A percentile compares a stretch with the other conserved stretches of the same genome.
Conservation (phyloP, 805 yeast genomes). For the Sugiyamaella mastotermitis region DNA sequence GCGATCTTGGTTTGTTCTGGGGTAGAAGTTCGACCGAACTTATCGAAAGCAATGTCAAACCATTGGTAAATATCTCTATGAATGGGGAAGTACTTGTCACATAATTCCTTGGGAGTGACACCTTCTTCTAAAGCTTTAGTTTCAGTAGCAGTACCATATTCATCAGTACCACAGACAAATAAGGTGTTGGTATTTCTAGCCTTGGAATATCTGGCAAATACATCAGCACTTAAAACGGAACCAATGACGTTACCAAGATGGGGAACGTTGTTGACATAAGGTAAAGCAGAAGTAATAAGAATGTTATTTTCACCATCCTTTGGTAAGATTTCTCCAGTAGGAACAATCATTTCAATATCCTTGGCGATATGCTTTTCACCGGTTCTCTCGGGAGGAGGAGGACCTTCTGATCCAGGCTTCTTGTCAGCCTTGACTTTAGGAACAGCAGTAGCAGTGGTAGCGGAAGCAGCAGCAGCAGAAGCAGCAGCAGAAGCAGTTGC, state of each 20-base stretch:
- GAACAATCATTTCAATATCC: slow-evolving; percentile 11
- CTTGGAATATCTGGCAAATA: slow-evolving; percentile 83
- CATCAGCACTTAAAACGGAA: slow-evolving; percentile 90
- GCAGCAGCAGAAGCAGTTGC: slow-evolving; percentile 9
- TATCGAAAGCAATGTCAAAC: slow-evolving; percentile 93
- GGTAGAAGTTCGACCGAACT: slow-evolving; percentile 96
- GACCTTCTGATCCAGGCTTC: slow-evolving; percentile 35
- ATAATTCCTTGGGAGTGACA: slow-evolving; percentile 79
- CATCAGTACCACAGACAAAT: slow-evolving; percentile 95
- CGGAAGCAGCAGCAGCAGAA: slow-evolving; percentile 9
- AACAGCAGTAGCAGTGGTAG: slow-evolving; percentile 33
- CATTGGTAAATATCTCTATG: slow-evolving; percentile 92
- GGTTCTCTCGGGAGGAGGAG: slow-evolving; percentile 35
- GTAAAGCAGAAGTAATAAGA: slow-evolving; percentile 90
- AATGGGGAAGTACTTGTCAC: slow-evolving; percentile 82
- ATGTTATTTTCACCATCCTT: slow-evolving; percentile 69
- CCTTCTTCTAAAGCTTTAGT: slow-evolving; percentile 95
- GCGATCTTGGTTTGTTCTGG: slow-evolving; percentile 88
- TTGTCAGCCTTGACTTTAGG: too few species aligned
- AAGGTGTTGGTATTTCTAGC: slow-evolving; percentile 82
- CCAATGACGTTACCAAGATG: slow-evolving; percentile 97
- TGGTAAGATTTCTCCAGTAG: slow-evolving; percentile 48
- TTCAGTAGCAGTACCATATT: slow-evolving; percentile 99
- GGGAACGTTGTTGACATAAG: slow-evolving; percentile 97
- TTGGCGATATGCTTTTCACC: slow-evolving; percentile 27